Percentiles rank a stretch among this genome's conserved stretches.
phyloP scores from a whole-genome alignment of 257 asterid genomes.

The Mitragyna speciosa region DNA sequence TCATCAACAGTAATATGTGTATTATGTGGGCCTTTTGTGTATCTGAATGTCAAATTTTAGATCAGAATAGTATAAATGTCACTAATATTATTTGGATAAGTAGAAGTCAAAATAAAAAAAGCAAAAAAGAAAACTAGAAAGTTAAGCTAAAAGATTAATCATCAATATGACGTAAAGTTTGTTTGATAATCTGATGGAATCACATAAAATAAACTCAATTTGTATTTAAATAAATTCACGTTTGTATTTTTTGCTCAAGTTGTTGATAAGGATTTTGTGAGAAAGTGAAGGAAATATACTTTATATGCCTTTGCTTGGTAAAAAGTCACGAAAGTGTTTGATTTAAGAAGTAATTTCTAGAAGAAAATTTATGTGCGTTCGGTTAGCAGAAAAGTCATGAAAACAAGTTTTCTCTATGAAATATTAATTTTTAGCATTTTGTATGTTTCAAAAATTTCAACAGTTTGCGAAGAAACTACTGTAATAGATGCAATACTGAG shows the following conservation, averaged over 20 bases:
- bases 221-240: not conserved
- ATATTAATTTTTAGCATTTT: too few species aligned
- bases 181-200: not conserved
- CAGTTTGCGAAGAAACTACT: too few species aligned
- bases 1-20: not conserved
- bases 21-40: not conserved
- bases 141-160: not conserved
- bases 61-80: not conserved
- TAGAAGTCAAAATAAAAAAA: too few species aligned
- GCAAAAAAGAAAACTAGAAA: not conserved
- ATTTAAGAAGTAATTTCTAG: not conserved
- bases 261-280: not conserved
- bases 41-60: not conserved
- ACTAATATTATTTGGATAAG: not conserved
- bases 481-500: too few species aligned
- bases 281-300: not conserved
- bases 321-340: not conserved
- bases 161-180: not conserved
- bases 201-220: not conserved
- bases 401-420: too few species aligned
- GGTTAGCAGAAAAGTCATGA: too few species aligned
- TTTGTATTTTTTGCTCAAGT: not conserved
- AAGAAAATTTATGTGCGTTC: too few species aligned
- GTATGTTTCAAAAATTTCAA: too few species aligned
- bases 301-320: not conserved